Conservation (phyloP, 305 asterid genomes). For the Fraxinus greggii region DNA sequence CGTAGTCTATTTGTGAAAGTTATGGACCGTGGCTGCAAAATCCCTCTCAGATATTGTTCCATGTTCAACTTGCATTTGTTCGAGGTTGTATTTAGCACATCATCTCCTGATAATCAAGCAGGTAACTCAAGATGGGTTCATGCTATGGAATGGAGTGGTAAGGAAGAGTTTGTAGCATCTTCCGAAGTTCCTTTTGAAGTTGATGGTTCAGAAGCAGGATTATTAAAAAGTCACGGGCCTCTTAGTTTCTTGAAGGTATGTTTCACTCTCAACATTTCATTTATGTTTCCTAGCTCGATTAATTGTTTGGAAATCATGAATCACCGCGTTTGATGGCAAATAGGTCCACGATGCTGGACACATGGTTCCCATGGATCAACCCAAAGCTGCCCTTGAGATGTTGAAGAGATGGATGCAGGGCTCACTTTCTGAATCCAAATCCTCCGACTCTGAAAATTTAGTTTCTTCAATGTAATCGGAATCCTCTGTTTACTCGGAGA, state of each 20-base stretch:
- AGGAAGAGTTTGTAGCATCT: slow-evolving; percentile 59
- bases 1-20: not conserved
- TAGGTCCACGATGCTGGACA: slow-evolving; percentile 93
- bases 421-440: slow-evolving; percentile 41
- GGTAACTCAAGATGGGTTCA: slow-evolving; percentile 99
- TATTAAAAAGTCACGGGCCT: slow-evolving; percentile 71
- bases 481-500: slow-evolving; percentile 26
- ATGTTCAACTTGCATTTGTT: not conserved
- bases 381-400: slow-evolving; percentile 80
- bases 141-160: slow-evolving; percentile 93
- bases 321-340: not conserved
- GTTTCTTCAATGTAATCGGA: slow-evolving; percentile 57
- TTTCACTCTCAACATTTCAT: slow-evolving; percentile 3
- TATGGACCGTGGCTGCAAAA: not conserved
- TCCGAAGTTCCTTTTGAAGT: slow-evolving; percentile 70
- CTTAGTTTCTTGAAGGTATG: slow-evolving; percentile 86
- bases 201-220: slow-evolving; percentile 74
- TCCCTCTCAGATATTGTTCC: not conserved
- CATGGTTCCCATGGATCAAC: slow-evolving; percentile 99
- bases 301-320: not conserved
- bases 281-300: slow-evolving; percentile 1
- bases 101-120: slow-evolving; percentile 25
- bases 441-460: slow-evolving; percentile 31
- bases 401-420: slow-evolving; percentile 76
- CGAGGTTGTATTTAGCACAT: not conserved